Evolutionary conservation across 768 basidiomycete genomes (phyloP).

Genomic region (Pisolithus marmoratus): DNA sequence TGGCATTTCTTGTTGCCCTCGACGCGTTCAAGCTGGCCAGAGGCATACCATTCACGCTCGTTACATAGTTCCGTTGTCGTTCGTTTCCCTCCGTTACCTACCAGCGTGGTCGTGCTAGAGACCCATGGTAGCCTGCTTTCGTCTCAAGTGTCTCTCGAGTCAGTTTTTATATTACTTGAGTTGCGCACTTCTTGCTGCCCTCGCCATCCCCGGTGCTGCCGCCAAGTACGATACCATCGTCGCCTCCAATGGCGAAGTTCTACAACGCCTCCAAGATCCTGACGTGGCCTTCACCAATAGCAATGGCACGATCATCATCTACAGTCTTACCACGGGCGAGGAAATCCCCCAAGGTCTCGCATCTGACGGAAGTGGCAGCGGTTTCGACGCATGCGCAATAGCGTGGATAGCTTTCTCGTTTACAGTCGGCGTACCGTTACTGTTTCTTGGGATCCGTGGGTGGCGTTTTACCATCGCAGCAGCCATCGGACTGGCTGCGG

Average conservation of each 20-base stretch:
- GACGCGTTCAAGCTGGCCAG: slow-evolving; percentile 1
- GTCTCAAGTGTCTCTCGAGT: slow-evolving; percentile 2
- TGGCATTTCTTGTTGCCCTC: not conserved
- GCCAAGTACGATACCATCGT: not conserved
- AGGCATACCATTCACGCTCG: slow-evolving; percentile 5
- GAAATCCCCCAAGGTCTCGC: slow-evolving; percentile 48
- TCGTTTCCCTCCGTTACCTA: slow-evolving; percentile 7
- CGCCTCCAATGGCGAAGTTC: slow-evolving; percentile 7
- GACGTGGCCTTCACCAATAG: slow-evolving; percentile 20
- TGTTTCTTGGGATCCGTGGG: slow-evolving; percentile 51
- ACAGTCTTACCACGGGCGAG: slow-evolving; percentile 39
- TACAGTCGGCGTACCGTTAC: slow-evolving; percentile 47
- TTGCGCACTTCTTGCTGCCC: slow-evolving; percentile 10
- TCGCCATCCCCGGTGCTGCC: slow-evolving; percentile 6
- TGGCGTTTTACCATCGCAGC: slow-evolving; percentile 52
- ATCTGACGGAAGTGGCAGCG: slow-evolving; percentile 53
- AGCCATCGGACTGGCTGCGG: slow-evolving; percentile 45
- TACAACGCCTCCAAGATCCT: slow-evolving; percentile 23
- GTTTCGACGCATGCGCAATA: slow-evolving; percentile 42
- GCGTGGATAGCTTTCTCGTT: slow-evolving; percentile 56
- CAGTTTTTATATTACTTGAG: slow-evolving; percentile 11
- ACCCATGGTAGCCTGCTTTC: slow-evolving; percentile 23
- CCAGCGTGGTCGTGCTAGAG: slow-evolving; percentile 11
- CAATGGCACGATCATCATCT: slow-evolving; percentile 37
- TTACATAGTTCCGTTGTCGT: slow-evolving; percentile 6